These are phyloP conservation scores for Verbascum thapsus DNA, from an alignment of 257 asterid genomes.

Conservation along the genomic window DNA sequence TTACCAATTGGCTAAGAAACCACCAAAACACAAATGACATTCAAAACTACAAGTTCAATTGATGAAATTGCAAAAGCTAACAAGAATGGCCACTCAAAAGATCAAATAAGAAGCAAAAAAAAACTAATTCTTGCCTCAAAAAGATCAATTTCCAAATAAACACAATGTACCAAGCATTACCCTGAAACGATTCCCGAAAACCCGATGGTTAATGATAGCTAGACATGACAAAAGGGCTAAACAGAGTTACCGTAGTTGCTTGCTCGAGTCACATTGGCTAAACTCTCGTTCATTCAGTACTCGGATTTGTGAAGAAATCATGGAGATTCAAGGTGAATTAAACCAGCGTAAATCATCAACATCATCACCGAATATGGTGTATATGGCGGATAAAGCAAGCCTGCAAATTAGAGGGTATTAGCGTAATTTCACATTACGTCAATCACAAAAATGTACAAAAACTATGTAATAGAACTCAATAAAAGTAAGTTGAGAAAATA, in stretches of 20 bases:
- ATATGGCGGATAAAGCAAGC: conserved; percentile 62
- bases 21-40: conserved; percentile 19
- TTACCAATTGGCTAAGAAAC: conserved; percentile 13
- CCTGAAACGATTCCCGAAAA: not conserved
- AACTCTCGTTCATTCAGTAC: conserved; percentile 11
- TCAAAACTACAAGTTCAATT: conserved; percentile 14
- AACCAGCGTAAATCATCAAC: conserved; percentile 52
- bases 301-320: conserved; percentile 7
- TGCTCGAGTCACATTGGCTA: not conserved
- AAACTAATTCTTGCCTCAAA: conserved; percentile 6
- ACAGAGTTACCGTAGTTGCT: conserved; percentile 14
- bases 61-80: not conserved
- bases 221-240: conserved; percentile 12
- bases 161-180: not conserved
- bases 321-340: conserved; percentile 32
- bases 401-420: conserved; percentile 42
- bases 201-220: conserved; percentile 4
- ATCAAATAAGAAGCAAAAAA: conserved; percentile 2
- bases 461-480: not conserved
- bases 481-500: not conserved
- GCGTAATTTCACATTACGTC: conserved; percentile 18
- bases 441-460: not conserved
- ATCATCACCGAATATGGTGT: conserved; percentile 66
- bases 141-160: not conserved
- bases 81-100: not conserved